Evolutionary conservation across 495 filamentous ascomycete genomes (phyloP), one percentile per base, ranked within the genome.

Genomic region (Lentithecium fluviatile): DNA sequence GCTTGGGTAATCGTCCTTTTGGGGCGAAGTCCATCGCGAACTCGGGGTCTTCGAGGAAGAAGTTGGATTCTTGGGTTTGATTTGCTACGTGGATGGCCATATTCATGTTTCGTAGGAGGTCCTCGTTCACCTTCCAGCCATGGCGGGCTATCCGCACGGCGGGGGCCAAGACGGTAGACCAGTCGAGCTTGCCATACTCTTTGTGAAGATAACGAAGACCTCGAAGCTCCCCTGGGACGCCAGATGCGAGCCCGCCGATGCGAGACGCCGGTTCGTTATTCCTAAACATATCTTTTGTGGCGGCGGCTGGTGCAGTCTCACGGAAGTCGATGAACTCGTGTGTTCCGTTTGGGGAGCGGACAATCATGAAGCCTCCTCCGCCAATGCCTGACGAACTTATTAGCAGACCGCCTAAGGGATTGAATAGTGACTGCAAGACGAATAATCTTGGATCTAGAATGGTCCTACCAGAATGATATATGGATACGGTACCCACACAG

Each of bases 1-100:
- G 69, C 11, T 79, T 78, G 0, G 95, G 67, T 2, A 87, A 75
- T 0, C 80, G 86, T 3, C 87, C 87, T 52, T 92, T 85, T 0
- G 92, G 92, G 13, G 91, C 91, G 71, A 96, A 97, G 62, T 97
- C 92, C 20, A 88, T 68, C 3, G 91, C 89, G 86, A 89, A 96
- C 0, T 81, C 79, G 0, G 88, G 88, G 56, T 95, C 81, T 0
- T 85, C 77, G 0, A 82, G 77, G 0, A 96, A 72, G 62, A 95
- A 95, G 54, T 89, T 78, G 36, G 70, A 51, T 45, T 54, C 64
- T 0, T 56, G 65, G 6, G n/a, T 52, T 13, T 56, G 24, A 12
- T 12, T 10, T 7, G 21, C 49, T 1, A 15, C 23, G 5, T 42
- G 45, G 8, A 70, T 65, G 12, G 76, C 79, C 11, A 24, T 49